phyloP scores from a whole-genome alignment of 345 rosid species.

The Dipteronia sinensis region DNA sequence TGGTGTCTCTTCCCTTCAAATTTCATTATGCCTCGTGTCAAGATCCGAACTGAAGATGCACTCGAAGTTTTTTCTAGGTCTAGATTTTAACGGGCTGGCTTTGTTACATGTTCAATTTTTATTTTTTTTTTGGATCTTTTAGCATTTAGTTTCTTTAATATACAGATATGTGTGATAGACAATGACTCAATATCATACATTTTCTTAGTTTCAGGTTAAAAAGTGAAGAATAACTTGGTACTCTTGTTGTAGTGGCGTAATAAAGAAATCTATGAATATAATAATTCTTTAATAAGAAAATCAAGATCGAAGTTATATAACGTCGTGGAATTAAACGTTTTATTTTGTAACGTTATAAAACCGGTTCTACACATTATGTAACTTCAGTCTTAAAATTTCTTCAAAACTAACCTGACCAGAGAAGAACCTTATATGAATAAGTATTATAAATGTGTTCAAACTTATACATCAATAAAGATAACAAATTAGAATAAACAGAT shows the following conservation, averaged over 20 bases:
- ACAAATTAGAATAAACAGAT: background rate
- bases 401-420: too few relatives aligned
- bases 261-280: background rate
- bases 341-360: too few relatives aligned
- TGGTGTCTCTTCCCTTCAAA: background rate
- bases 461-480: background rate
- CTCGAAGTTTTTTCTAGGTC: too few relatives aligned
- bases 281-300: background rate
- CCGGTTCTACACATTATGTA: too few relatives aligned
- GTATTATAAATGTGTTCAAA: background rate
- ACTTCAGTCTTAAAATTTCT: too few relatives aligned
- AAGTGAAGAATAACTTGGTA: background rate
- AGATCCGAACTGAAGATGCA: too few relatives aligned
- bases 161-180: background rate
- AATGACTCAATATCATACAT: background rate
- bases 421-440: background rate
- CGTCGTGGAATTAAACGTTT: too few relatives aligned
- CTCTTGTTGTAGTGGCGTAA: background rate
- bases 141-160: background rate
- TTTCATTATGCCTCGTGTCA: too few relatives aligned
- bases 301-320: too few relatives aligned
- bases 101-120: background rate
- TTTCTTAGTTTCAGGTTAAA: background rate
- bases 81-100: too few relatives aligned
- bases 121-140: background rate